These are phyloP conservation scores for Podospora tetraspora DNA, from an alignment of 495 filamentous ascomycete genomes.

Conservation along the genomic window DNA sequence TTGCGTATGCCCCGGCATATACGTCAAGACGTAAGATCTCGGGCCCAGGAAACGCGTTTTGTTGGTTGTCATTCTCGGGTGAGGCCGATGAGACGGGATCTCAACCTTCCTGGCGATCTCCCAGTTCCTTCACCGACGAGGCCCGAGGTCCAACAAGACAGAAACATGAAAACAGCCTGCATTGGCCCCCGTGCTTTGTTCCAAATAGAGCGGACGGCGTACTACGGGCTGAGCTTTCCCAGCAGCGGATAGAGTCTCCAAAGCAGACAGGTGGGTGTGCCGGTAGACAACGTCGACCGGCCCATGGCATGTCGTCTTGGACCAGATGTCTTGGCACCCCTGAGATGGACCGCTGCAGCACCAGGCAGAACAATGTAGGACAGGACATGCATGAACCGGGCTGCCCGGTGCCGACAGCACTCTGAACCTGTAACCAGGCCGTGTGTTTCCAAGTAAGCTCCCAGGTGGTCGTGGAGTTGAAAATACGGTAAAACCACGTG, in stretches of 20 bases:
- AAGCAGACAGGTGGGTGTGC: neutral
- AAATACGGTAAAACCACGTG: neutral
- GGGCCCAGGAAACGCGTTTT: neutral
- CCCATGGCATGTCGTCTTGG: neutral
- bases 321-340: slow-evolving; percentile 4
- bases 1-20: neutral
- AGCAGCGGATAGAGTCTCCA: neutral
- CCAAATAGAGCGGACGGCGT: neutral
- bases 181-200: neutral
- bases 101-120: slow-evolving; percentile 3
- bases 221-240: neutral
- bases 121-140: neutral
- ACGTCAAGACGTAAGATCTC: neutral
- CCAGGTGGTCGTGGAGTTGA: neutral
- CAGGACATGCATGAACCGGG: slow-evolving; percentile 19
- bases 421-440: slow-evolving; percentile 12
- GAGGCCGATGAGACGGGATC: neutral
- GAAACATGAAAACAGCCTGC: neutral
- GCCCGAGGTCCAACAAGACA: neutral
- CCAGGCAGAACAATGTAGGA: slow-evolving; percentile 2
- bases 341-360: slow-evolving; percentile 9
- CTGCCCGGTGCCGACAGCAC: slow-evolving; percentile 4
- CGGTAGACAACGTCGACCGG: neutral
- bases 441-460: slow-evolving; percentile 16
- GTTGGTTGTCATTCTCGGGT: neutral